These are phyloP conservation scores for Solanum lycopersicoides DNA, from an alignment of 257 asterid species.

Conservation along the genomic window DNA sequence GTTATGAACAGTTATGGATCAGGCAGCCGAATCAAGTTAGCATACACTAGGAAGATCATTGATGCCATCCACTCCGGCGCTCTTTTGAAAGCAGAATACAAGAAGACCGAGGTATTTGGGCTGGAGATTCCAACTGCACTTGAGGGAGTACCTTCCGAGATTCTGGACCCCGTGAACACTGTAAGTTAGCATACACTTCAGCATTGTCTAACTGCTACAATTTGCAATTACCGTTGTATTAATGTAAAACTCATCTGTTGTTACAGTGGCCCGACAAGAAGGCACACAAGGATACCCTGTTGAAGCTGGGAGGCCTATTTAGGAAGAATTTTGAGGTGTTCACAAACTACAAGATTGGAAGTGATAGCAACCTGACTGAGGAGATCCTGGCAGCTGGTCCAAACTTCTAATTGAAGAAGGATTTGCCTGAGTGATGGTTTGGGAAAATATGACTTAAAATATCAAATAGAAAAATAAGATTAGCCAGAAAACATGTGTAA, in stretches of 20 bases:
- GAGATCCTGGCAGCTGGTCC: constrained; percentile 89
- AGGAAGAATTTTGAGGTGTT: constrained; percentile 78
- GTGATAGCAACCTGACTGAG: constrained; percentile 51
- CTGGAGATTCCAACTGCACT: constrained; percentile 76
- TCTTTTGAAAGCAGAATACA: constrained; percentile 49
- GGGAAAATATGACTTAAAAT: not conserved
- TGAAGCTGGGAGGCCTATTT: constrained; percentile 74
- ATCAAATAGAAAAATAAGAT: not conserved
- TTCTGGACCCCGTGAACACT: constrained; percentile 75
- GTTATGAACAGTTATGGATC: constrained; percentile 53
- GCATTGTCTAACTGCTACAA: not conserved
- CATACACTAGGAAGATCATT: constrained; percentile 80
- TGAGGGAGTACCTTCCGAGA: constrained; percentile 86
- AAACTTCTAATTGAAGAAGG: constrained; percentile 23
- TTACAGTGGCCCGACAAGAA: constrained; percentile 69
- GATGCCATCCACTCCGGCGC: constrained; percentile 80
- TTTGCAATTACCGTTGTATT: not conserved
- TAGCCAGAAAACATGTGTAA: not conserved
- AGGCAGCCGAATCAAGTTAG: constrained; percentile 73
- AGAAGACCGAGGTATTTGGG: constrained; percentile 75
- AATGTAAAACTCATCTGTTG: not conserved
- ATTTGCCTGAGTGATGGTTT: not conserved
- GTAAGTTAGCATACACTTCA: constrained; percentile 32
- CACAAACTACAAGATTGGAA: constrained; percentile 56
- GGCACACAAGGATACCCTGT: constrained; percentile 51